phyloP scores from a whole-genome alignment of 148 eudicot genomes.

The Simmondsia chinensis region DNA sequence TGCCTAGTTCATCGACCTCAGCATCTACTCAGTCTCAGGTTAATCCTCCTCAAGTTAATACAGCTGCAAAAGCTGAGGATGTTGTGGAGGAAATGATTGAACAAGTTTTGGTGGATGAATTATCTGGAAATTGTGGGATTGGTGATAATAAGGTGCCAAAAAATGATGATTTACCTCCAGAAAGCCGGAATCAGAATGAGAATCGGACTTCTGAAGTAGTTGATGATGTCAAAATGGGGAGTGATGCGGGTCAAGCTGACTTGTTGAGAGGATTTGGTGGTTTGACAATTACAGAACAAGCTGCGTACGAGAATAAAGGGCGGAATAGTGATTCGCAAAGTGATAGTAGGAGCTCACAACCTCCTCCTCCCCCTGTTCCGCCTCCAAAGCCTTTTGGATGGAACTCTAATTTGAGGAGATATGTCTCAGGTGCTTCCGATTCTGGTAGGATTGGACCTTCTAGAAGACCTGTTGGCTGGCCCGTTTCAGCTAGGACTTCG shows the following conservation, averaged over 20 bases:
- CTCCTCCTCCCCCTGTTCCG: constrained; percentile 91
- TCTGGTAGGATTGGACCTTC: constrained; percentile 63
- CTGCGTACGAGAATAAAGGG: constrained; percentile 25
- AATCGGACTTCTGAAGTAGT: constrained; percentile 20
- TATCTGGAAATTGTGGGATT: constrained; percentile 17
- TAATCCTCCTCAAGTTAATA: constrained; percentile 19
- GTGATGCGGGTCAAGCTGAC: constrained; percentile 26
- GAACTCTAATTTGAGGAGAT: constrained; percentile 37
- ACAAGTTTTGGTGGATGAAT: constrained; percentile 30
- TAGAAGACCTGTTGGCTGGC: constrained; percentile 63
- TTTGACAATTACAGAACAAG: constrained; percentile 20
- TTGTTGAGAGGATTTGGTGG: constrained; percentile 26
- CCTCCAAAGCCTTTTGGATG: constrained; percentile 71
- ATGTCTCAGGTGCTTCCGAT: constrained; percentile 33
- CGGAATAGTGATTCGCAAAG: too few species aligned
- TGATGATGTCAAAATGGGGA: constrained; percentile 23
- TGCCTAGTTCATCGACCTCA: constrained; percentile 43
- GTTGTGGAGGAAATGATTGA: constrained; percentile 38
- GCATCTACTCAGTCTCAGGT: constrained; percentile 27
- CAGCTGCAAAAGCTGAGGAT: constrained; percentile 36
- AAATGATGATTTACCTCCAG: constrained; percentile 24
- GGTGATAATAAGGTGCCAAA: constrained; percentile 21
- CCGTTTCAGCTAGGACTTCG: constrained; percentile 62
- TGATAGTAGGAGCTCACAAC: constrained; percentile 39
- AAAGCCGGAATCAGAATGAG: constrained; percentile 22